phyloP scores from a whole-genome alignment of 768 basidiomycete genomes.

The Pleurotus giganteus region DNA sequence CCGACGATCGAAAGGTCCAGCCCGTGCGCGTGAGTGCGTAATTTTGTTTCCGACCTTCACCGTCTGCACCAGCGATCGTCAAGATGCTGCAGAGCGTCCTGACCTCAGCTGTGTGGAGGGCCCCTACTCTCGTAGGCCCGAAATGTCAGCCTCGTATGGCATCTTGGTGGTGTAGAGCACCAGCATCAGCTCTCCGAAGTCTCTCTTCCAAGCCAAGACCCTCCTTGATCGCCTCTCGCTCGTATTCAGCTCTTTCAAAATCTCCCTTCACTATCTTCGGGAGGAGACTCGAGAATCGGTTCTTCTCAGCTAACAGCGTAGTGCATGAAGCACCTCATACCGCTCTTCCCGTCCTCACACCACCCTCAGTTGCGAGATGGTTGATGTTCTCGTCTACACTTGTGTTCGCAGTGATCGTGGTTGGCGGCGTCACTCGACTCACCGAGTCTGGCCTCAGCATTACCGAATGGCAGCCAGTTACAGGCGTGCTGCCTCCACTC shows the following conservation, averaged over 20 bases:
- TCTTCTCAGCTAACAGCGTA: conserved; percentile 10
- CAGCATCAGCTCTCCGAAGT: not conserved
- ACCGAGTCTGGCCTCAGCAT: conserved; percentile 98
- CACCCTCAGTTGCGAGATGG: conserved; percentile 79
- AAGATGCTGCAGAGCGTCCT: not conserved
- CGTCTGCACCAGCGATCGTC: not conserved
- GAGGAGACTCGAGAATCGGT: conserved; percentile 1
- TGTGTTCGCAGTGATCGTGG: conserved; percentile 89
- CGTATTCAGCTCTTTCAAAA: not conserved
- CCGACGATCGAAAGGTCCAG: too few species aligned
- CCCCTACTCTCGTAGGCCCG: not conserved
- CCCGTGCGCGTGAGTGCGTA: too few species aligned
- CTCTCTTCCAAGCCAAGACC: not conserved
- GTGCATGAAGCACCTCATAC: conserved; percentile 1
- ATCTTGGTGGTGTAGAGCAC: not conserved
- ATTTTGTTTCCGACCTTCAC: not conserved
- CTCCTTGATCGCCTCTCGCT: not conserved
- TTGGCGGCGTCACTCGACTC: conserved; percentile 93
- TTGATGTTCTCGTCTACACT: conserved; percentile 80
- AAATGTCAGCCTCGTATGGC: not conserved
- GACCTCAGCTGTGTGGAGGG: conserved; percentile 3
- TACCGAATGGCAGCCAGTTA: conserved; percentile 95
- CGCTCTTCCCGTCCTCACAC: conserved; percentile 55
- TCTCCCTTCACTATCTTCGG: not conserved
- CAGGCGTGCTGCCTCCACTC: conserved; percentile 84